Percentiles rank a stretch among this genome's conserved stretches.
Conservation (phyloP, 164 flowering plant genomes). For the Akebia trifoliata region DNA sequence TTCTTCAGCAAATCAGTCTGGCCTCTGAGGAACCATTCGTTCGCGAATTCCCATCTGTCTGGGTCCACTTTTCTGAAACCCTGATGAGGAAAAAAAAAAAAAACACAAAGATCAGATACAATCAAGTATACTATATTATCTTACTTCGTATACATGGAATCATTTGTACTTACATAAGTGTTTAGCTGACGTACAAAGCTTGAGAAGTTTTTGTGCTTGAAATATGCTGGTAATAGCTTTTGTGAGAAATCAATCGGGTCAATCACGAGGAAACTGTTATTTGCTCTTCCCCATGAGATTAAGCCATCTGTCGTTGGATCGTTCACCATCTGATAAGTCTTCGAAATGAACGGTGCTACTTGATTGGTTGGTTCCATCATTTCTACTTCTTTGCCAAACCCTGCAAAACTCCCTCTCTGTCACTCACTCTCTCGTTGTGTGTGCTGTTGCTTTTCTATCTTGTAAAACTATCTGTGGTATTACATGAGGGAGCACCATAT, state of each 20-base stretch:
- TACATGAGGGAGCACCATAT: no score
- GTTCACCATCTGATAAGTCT: constrained; percentile 81
- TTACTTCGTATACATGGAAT: background rate
- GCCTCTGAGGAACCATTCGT: constrained; percentile 76
- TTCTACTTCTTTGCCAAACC: constrained; percentile 4
- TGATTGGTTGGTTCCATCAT: constrained; percentile 23
- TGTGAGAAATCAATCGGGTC: constrained; percentile 69
- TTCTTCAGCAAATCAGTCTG: constrained; percentile 62
- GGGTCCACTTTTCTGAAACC: constrained; percentile 86
- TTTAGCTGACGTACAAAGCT: constrained; percentile 93
- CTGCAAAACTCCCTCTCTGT: no score
- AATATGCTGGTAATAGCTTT: constrained; percentile 56
- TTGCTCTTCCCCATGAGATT: constrained; percentile 62
- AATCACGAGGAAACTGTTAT: constrained; percentile 79
- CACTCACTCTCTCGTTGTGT: no score
- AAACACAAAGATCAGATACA: background rate
- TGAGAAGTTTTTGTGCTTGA: constrained; percentile 96
- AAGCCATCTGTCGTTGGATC: constrained; percentile 57
- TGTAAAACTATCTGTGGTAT: no score
- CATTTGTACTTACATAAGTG: constrained; percentile 59
- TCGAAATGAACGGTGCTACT: constrained; percentile 75
- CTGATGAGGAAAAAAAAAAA: constrained; percentile 22
- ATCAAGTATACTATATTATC: background rate
- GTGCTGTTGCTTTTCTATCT: no score
- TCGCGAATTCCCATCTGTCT: constrained; percentile 85